Percentiles rank a stretch among this genome's conserved stretches.
phyloP scores from a whole-genome alignment of 768 basidiomycete species.

The Xerocomus spinulosus region DNA sequence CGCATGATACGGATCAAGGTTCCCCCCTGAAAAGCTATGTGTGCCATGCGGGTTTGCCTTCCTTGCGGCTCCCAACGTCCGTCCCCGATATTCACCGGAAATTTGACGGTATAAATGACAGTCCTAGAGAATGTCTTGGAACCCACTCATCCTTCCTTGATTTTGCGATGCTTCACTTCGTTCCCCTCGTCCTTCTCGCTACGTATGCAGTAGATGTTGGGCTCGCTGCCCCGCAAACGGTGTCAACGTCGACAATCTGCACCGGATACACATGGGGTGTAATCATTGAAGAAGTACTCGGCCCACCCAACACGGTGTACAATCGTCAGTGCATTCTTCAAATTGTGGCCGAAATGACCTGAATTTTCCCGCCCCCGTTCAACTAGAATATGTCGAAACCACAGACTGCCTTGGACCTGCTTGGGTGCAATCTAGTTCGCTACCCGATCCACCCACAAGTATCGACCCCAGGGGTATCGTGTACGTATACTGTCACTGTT shows the following conservation, averaged over 20 bases:
- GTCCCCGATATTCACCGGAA: neutral
- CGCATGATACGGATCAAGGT: neutral
- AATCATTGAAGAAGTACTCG: constrained; percentile 4
- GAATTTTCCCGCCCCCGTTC: neutral
- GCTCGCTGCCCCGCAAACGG: constrained; percentile 1
- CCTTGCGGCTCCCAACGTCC: neutral
- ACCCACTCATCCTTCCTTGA: neutral
- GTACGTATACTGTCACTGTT: constrained; percentile 5
- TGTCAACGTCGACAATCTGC: constrained; percentile 3
- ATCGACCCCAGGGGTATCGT: constrained; percentile 7
- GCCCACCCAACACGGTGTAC: constrained; percentile 7
- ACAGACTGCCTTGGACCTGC: constrained; percentile 12
- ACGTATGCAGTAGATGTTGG: neutral
- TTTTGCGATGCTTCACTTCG: constrained; percentile 1
- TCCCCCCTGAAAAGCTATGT: constrained; percentile 1
- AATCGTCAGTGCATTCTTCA: constrained; percentile 9
- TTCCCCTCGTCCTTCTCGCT: constrained; percentile 1
- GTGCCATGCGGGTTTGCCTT: neutral
- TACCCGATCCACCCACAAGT: constrained; percentile 12
- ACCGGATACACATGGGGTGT: constrained; percentile 16
- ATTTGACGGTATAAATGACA: constrained; percentile 13
- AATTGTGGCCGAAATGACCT: neutral
- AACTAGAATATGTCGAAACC: constrained; percentile 11
- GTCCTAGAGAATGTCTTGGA: neutral
- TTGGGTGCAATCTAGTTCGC: constrained; percentile 15